Conservation (phyloP, 257 asterid species). For the Primulina eburnea region DNA sequence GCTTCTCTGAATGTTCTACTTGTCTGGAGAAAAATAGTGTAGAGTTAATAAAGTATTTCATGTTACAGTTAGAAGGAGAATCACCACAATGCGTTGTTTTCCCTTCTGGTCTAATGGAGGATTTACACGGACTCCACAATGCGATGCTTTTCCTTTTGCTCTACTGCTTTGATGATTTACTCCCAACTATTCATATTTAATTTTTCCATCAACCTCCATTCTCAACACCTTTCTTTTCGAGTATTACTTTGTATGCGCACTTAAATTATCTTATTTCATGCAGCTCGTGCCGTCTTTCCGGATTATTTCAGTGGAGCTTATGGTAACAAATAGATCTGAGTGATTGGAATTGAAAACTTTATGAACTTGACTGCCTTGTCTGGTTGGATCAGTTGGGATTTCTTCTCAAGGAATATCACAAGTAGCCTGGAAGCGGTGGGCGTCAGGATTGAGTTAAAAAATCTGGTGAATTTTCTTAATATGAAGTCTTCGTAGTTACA, state of each 20-base stretch:
- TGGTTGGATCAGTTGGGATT: slow-evolving; percentile 46
- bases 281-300: slow-evolving; percentile 75
- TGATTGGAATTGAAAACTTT: slow-evolving; percentile 40
- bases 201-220: neutral
- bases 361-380: slow-evolving; percentile 45
- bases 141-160: too few relatives aligned
- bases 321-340: slow-evolving; percentile 51
- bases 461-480: slow-evolving; percentile 37
- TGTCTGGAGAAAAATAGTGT: neutral
- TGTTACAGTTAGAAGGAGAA: too few relatives aligned
- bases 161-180: too few relatives aligned
- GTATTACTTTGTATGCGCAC: neutral
- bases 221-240: neutral
- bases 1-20: neutral
- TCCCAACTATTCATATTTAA: too few relatives aligned
- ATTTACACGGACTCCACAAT: too few relatives aligned
- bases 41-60: too few relatives aligned
- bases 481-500: slow-evolving; percentile 30
- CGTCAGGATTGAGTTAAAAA: slow-evolving; percentile 30
- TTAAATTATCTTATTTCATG: slow-evolving; percentile 8
- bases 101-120: too few relatives aligned
- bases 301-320: slow-evolving; percentile 54
- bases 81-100: too few relatives aligned
- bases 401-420: slow-evolving; percentile 23
- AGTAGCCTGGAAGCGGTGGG: slow-evolving; percentile 39